Evolutionary conservation across 148 eudicot species (phyloP), one percentile per base, ranked within the genome.

Genomic region (Camellia japonica): DNA sequence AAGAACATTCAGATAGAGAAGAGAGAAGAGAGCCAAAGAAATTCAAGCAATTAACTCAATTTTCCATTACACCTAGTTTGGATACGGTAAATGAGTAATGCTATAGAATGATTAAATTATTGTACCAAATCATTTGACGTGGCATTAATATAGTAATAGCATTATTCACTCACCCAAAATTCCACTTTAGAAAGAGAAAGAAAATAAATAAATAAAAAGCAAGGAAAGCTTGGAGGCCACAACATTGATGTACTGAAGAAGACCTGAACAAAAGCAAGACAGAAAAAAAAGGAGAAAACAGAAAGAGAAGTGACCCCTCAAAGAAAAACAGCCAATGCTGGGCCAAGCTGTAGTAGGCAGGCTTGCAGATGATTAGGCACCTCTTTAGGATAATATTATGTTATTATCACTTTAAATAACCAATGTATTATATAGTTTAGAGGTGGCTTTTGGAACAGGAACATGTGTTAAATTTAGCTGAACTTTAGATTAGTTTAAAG

Each of bases 391-490:
- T 61, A 46, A 71, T 62, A 14, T 60, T 19, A 30, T 47, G 42
- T 41, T 58, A 70, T 79, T n/a, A 13, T 46, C 41, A 75, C 1
- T 15, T 2, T n/a, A 15, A 43, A 7, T 3, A 68, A 68, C n/a
- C 51, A 44, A 18, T 58, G 67, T 79, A 5, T 42, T 30, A 58
- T 69, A 23, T 14, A 30, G 13, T 15, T 13, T 44, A 70, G 19
- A 65, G 52, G 58, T 41, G 63, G 46, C 11, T 16, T 30, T 66
- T 30, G 80, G 80, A 61, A 76, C 83, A 83, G 92, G 91, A 88
- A 91, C 92, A 88, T 76, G 84, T 84, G 91, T 91, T 87, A 90
- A 88, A 86, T 86, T 83, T 82, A 88, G 95, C 80, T 75, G 80
- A 79, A 82, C 46, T 64, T 78, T 71, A 77, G 77, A 70, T 78